These are phyloP conservation scores for Jatropha curcas DNA, from an alignment of 345 rosid species.

Conservation along the genomic window DNA sequence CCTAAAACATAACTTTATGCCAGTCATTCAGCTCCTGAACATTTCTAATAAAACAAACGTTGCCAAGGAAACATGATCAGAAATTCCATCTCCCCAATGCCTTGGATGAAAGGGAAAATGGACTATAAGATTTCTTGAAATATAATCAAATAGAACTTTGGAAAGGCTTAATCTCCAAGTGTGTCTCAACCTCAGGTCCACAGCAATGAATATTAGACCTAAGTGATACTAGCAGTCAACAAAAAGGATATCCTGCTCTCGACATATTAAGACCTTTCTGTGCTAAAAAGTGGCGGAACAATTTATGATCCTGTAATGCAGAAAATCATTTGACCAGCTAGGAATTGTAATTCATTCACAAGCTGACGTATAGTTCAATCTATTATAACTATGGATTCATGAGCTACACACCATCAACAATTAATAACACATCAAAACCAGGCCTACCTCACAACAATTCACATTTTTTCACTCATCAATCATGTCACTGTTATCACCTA, in stretches of 20 bases:
- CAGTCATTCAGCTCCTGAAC: neutral
- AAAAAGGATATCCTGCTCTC: neutral
- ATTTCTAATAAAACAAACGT: neutral
- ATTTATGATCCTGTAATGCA: neutral
- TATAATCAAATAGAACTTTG: too few species aligned
- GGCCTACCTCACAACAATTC: neutral
- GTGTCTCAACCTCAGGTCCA: constrained; percentile 3
- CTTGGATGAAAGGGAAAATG: neutral
- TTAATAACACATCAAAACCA: neutral
- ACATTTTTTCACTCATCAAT: neutral
- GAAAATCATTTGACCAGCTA: neutral
- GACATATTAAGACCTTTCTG: neutral
- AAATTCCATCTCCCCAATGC: neutral
- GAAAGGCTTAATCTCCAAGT: neutral
- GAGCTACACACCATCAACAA: neutral
- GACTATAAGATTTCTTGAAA: neutral
- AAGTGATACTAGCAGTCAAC: neutral
- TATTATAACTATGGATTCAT: neutral
- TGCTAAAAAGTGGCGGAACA: neutral
- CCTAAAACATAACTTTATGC: neutral
- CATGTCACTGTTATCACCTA: neutral
- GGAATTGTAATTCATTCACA: neutral
- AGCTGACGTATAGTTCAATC: neutral
- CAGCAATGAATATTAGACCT: neutral
- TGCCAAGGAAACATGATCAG: neutral